Base-by-base conservation (phyloP, 768 basidiomycete genomes). In the Asterophora parasitica region DNA sequence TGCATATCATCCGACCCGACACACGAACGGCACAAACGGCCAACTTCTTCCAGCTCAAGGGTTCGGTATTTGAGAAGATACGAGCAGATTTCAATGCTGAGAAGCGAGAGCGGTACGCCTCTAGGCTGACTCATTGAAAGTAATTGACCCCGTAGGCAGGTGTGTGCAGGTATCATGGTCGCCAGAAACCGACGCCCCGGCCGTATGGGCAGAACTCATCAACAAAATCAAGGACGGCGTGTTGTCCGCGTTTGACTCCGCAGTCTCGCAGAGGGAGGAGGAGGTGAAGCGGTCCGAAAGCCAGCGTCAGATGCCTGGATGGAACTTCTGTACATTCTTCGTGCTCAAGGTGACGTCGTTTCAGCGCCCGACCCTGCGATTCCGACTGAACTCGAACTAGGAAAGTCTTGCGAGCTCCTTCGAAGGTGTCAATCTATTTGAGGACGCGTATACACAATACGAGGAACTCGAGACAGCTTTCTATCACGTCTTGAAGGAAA, bases 271-370 rank as follows among this genome's bases (percentile, higher is more conserved):
- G 49, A 77, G 92, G 12, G 91, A 94, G 59, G 96, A 98, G 37
- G 93, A 96, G 52, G 86, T 97, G 3, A 85, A 77, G 57, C 80
- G 91, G 31, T 91, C 89, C 0, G 95, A 99, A 60, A 77, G 81
- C 40, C 91, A 97, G 65, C 77, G 90, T 46, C 78, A 86, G 57
- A 88, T 93, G 81, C 92, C 92, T 1, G 95, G 96, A 7, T 99
- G 96, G 96, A 96, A 96, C 61, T 99, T 96, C 62, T 94, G 93
- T 63, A 93, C 88, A 0, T 98, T 94, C 71, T 97, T 97, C 66
- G 82, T 93, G 42, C 73, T 94, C 31, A 99, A 98, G 82, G 95
- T 92, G 27, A 26, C 31, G 5, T 38, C 32, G 0, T 49, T 44
- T 44, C 47, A 32, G 36, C 44, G 20, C 19, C 26, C 23, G 34